phyloP scores from a whole-genome alignment of 1,139 yeast genomes.

The Hyphopichia pseudoburtonii region DNA sequence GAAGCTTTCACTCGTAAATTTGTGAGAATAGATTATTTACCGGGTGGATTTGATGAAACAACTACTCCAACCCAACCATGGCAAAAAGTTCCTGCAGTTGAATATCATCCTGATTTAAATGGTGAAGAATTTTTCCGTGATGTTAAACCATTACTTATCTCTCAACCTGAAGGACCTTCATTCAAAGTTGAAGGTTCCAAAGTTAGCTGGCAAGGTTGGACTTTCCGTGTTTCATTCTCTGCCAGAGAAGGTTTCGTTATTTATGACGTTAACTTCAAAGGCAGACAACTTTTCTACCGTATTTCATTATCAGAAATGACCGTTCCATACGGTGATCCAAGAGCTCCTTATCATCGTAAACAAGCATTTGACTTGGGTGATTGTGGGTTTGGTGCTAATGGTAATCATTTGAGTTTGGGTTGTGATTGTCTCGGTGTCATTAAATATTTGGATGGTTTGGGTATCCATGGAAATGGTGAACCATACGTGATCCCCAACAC shows the following conservation, averaged over 20 bases:
- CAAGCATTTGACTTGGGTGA: slow-evolving; percentile 93
- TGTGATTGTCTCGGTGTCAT: slow-evolving; percentile 91
- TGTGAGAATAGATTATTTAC: slow-evolving; percentile 76
- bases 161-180: slow-evolving; percentile 87
- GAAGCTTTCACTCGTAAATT: slow-evolving; percentile 65
- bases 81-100: slow-evolving; percentile 62
- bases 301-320: slow-evolving; percentile 85
- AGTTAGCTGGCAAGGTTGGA: slow-evolving; percentile 89
- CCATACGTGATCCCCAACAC: slow-evolving; percentile 69
- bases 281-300: slow-evolving; percentile 79
- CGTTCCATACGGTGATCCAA: slow-evolving; percentile 89
- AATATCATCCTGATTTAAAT: slow-evolving; percentile 73
- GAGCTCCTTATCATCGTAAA: slow-evolving; percentile 88
- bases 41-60: slow-evolving; percentile 68
- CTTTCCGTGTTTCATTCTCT: slow-evolving; percentile 71
- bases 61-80: slow-evolving; percentile 60
- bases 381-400: slow-evolving; percentile 82
- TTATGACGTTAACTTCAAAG: slow-evolving; percentile 76
- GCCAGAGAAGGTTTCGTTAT: slow-evolving; percentile 84
- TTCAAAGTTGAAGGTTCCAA: slow-evolving; percentile 63
- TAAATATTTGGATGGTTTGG: slow-evolving; percentile 70
- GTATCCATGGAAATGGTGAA: slow-evolving; percentile 62
- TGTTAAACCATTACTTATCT: slow-evolving; percentile 71
- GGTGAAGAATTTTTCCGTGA: slow-evolving; percentile 55
- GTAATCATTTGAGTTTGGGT: slow-evolving; percentile 73